Evolutionary conservation across 1,284 basidiomycete genomes (phyloP), one percentile per base, ranked within the genome.

Genomic region (Cryptococcus hybrid): DNA sequence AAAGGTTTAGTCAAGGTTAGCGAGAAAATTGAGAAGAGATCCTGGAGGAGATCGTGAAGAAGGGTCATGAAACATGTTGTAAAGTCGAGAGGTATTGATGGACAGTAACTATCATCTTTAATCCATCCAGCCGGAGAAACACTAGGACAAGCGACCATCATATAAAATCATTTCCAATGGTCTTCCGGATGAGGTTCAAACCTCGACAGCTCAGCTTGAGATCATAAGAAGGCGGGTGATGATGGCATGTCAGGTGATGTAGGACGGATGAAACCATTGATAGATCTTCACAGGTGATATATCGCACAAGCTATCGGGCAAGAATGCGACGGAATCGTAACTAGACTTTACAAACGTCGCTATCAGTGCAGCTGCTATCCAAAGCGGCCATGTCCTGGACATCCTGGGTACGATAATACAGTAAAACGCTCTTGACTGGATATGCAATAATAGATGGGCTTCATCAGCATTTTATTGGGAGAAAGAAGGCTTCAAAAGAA

Each of bases 21-120:
- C 47, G 59, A 60, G n/a, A 57, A 58, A 54, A 40, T 69, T 51
- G 66, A 63, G 53, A 65, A 64, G 55, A 67, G 60, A 51, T 56
- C 59, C 12, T 69, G 67, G 67, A 44, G 65, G 47, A 52, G 59
- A 45, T 47, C 40, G 52, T 38, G 18, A 48, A 30, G 7, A 35
- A 7, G 13, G 47, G 18, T 9, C 47, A 7, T 7, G 9, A 18
- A 13, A 48, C 7, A 15, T 24, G 47, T 30, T 30, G 47, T 48
- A 35, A 9, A 48, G 2, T 13, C 8, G 8, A 13, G 18, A 13
- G 47, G 34, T 30, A 30, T 13, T 35, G 7, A 35, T 35, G 34
- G 9, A 48, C 15, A 15, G 40, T 12, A 3, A 42, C 30, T 30
- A 4, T 4, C 30, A 30, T 30, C 30, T 30, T 30, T 30, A 30